These are phyloP conservation scores for Beauveria bassiana DNA, from an alignment of 2,329 filamentous ascomycete species.

Conservation along the genomic window DNA sequence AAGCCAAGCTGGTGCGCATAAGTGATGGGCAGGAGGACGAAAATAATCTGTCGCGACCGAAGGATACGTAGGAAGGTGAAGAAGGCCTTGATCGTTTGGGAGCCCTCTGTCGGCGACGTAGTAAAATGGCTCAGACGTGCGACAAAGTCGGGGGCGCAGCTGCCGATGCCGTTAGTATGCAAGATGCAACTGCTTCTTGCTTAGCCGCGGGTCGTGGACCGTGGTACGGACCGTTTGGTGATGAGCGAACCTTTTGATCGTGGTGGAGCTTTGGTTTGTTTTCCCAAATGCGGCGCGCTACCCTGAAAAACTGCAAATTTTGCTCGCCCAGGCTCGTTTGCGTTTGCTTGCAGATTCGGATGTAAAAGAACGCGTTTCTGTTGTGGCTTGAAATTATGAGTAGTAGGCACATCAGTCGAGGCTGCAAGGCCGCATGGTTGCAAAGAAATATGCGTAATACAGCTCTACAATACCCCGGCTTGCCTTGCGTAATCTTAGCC, in stretches of 20 bases:
- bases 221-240: background rate
- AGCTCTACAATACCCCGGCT: no score
- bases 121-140: background rate
- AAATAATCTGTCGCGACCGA: background rate
- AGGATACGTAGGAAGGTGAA: background rate
- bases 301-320: background rate
- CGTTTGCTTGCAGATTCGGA: no score
- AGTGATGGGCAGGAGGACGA: background rate
- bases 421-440: no score
- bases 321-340: background rate
- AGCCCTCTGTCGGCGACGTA: background rate
- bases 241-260: background rate
- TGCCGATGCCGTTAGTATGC: background rate
- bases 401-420: no score
- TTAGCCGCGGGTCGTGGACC: background rate
- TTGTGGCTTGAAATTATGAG: no score
- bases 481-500: background rate
- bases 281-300: background rate
- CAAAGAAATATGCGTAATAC: no score
- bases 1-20: background rate
- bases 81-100: background rate
- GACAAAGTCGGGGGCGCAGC: background rate
- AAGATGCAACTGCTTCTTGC: background rate
- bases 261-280: conserved; percentile 4
- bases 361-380: no score